These are phyloP conservation scores for Acacia acuminata DNA, from an alignment of 306 rosid species.

Conservation along the genomic window DNA sequence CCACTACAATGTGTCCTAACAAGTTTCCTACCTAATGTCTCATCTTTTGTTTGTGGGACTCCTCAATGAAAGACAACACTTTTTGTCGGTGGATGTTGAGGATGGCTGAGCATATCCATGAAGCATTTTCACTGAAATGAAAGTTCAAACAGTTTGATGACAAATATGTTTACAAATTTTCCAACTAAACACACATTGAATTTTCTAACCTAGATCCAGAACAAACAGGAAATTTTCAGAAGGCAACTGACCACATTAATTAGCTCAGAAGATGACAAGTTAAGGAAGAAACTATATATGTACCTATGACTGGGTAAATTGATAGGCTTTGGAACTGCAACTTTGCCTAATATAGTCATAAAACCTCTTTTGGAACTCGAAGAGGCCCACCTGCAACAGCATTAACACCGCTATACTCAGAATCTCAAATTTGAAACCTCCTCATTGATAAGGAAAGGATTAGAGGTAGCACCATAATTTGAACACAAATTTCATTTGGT, in stretches of 20 bases:
- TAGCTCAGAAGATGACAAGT: conserved; percentile 13
- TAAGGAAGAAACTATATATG: conserved; percentile 28
- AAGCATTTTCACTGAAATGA: no score
- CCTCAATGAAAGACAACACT: no score
- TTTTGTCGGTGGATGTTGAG: no score
- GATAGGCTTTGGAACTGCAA: conserved; percentile 90
- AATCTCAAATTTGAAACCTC: not conserved
- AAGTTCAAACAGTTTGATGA: no score
- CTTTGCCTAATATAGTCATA: conserved; percentile 94
- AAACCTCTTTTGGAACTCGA: conserved; percentile 70
- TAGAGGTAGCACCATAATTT: conserved; percentile 13
- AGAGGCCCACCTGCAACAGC: conserved; percentile 71
- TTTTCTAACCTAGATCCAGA: conserved; percentile 85
- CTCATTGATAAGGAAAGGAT: not conserved
- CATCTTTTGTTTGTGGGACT: no score
- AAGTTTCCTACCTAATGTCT: no score
- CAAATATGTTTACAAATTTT: no score
- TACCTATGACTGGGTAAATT: conserved; percentile 98
- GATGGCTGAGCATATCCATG: no score
- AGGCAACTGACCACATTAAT: conserved; percentile 18
- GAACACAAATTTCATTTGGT: not conserved
- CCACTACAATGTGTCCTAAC: no score
- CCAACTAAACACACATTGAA: not conserved
- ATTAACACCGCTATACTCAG: conserved; percentile 16
- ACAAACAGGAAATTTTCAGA: conserved; percentile 39